Base-by-base conservation (phyloP, 441 rosid genomes). In the Gossypium trilobum region DNA sequence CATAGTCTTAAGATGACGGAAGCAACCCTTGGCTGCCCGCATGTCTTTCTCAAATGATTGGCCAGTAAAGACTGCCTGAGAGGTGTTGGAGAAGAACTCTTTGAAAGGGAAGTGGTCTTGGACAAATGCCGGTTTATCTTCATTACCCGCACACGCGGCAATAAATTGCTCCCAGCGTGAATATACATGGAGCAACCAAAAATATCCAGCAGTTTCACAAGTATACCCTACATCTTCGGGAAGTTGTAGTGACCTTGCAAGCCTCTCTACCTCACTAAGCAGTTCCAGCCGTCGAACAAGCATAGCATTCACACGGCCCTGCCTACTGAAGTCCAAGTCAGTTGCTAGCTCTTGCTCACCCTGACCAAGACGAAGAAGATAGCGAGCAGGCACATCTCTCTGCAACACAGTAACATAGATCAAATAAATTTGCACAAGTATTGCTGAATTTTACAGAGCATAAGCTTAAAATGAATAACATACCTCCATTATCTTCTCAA, bases 401-500 rank as follows among this genome's bases (percentile, higher is more conserved):
- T 95, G 86, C 71, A 83, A 87, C 77, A 75, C 31, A 42, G 64
- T 16, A 54, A 70, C 14, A 66, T 51, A 54, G 71, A 71, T 66
- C 62, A 73, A 74, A 52, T 17, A 20, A 73, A 17, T 20, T 64
- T 51, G 62, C 63, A 36, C 11, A 2, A 60, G 36, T 17, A 2
- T 57, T 13, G 52, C 27, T 20, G 8, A 50, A 9, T 17, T 62
- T 73, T 10, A 50, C 22, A 29, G 3, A 72, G 68, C 52, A 51
- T 31, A 48, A 19, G 61, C 60, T 29, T 17, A 36, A 29, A 55
- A 44, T 70, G 78, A 64, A 62, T 11, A 31, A 29, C 50, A 68
- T 85, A 95, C 99, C 97, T 91, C 89, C 99, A 95, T 95, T 76
- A 95, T 95, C 87, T 95, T 95, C 86, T 95, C 99, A 86, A 95